These are phyloP conservation scores for Acarospora socialis DNA, from an alignment of 2,329 filamentous ascomycete species.

Conservation along the genomic window DNA sequence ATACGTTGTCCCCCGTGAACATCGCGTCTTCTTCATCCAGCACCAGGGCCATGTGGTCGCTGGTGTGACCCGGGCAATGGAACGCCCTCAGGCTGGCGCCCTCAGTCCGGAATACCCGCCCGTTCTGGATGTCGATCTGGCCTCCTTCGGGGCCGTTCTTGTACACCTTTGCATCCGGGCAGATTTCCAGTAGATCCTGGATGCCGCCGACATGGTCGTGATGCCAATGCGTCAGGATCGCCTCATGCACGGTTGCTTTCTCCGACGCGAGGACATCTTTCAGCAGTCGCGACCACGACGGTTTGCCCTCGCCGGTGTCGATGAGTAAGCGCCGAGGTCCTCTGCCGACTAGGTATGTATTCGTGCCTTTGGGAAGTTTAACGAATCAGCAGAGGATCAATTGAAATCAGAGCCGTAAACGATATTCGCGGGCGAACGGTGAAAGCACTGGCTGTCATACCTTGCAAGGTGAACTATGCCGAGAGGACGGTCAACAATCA, in stretches of 20 bases:
- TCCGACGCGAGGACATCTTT: slow-evolving; percentile 51
- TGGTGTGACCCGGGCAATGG: slow-evolving; percentile 61
- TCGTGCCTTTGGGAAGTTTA: slow-evolving; percentile 48
- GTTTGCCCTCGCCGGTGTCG: slow-evolving; percentile 75
- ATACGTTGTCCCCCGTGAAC: slow-evolving; percentile 80
- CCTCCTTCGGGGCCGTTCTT: slow-evolving; percentile 45
- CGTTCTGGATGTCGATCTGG: slow-evolving; percentile 42
- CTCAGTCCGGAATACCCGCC: slow-evolving; percentile 38
- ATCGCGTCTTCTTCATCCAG: slow-evolving; percentile 66
- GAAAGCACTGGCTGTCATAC: too few species aligned
- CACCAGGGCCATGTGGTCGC: slow-evolving; percentile 68
- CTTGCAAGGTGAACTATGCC: slow-evolving; percentile 47
- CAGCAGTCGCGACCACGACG: slow-evolving; percentile 57
- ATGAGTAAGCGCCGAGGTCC: slow-evolving; percentile 63
- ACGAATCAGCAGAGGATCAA: not conserved
- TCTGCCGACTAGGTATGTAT: slow-evolving; percentile 82
- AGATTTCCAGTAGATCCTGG: slow-evolving; percentile 48
- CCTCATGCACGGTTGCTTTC: slow-evolving; percentile 50
- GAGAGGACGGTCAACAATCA: slow-evolving; percentile 2
- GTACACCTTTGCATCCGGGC: slow-evolving; percentile 48
- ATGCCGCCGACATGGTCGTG: slow-evolving; percentile 72
- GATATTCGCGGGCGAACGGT: too few species aligned
- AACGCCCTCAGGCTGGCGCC: slow-evolving; percentile 49
- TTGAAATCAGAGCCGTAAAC: not conserved
- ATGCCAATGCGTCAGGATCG: slow-evolving; percentile 86